Evolutionary conservation across 2,329 filamentous ascomycete species (phyloP), one percentile per base, ranked within the genome.

Genomic region (Hymenoscyphus scutula): DNA sequence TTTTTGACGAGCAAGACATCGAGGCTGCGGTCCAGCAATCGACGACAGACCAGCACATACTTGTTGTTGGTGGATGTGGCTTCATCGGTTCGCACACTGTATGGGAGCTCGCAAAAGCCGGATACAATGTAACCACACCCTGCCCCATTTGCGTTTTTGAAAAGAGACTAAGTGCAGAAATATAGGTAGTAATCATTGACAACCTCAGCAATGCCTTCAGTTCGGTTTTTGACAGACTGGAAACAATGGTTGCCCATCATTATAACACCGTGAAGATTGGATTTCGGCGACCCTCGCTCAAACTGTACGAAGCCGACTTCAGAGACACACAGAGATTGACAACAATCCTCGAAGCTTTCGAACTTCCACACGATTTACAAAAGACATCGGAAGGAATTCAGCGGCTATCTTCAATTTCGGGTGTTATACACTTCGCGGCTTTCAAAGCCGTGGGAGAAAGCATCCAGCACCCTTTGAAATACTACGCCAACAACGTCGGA

Each of bases 391-490:
- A 23, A 11, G 60, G 56, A 30, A 56, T 53, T 37, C 54, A 53
- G 37, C 60, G 61, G 13, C 63, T 54, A 37, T 72, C 70, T 8
- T 79, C 76, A 32, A 86, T 89, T 64, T 76, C 77, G 0, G 86
- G 85, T 0, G 85, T 89, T n/a, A 88, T 89, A 62, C 87, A 89
- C 70, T 89, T 89, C 67, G 87, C 87, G 15, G 87, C 87, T 1
- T 84, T 84, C 77, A 89, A 89, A 55, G 66, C 71, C 3, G 71
- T 73, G 6, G 68, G 64, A 45, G 86, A 89, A 68, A 88, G 84
- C 53, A 88, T 89, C 64, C 74, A 76, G 29, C 76, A 79, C 62
- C 86, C 86, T 0, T 74, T 89, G 61, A 81, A 82, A 63, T 89
- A 89, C 74, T 89, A 89, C 74, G 79, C 80, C 63, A 89, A 89